Conservation (phyloP, 768 basidiomycete species). For the Lyophyllum decastes region DNA sequence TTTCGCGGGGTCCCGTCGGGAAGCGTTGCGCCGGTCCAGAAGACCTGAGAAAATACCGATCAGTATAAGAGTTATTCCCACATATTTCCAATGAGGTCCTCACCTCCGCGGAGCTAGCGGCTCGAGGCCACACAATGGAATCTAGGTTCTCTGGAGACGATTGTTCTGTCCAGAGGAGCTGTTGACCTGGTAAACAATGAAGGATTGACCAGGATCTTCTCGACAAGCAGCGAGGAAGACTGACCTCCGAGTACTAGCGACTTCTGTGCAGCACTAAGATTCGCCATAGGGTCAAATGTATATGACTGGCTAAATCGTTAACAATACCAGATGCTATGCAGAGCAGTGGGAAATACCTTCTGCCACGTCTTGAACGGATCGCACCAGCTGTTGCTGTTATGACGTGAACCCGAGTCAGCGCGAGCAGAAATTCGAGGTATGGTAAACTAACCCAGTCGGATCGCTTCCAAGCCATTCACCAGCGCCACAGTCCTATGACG, state of each 20-base stretch:
- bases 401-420: not conserved
- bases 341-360: constrained; percentile 39
- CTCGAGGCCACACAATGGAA: constrained; percentile 70
- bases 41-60: constrained; percentile 36
- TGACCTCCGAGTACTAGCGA: constrained; percentile 71
- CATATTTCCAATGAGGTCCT: not conserved
- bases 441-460: constrained; percentile 36
- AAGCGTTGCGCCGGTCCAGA: constrained; percentile 63
- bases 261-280: constrained; percentile 46
- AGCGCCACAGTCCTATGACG: constrained; percentile 61
- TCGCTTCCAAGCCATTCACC: constrained; percentile 67
- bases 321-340: not conserved
- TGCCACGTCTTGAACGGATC: constrained; percentile 84
- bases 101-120: constrained; percentile 67
- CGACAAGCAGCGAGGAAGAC: not conserved
- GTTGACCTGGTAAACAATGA: constrained; percentile 44
- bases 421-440: not conserved
- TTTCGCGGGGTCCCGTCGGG: constrained; percentile 41
- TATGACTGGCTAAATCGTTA: constrained; percentile 42
- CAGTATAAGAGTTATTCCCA: not conserved
- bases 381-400: constrained; percentile 63
- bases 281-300: constrained; percentile 72
- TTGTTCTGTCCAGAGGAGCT: constrained; percentile 77
- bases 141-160: constrained; percentile 70
- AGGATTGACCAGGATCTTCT: not conserved